A percentile compares a stretch with the other conserved stretches of the same genome.
Conservation (phyloP, 2,329 filamentous ascomycete species). For the Trichoderma arundinaceum region DNA sequence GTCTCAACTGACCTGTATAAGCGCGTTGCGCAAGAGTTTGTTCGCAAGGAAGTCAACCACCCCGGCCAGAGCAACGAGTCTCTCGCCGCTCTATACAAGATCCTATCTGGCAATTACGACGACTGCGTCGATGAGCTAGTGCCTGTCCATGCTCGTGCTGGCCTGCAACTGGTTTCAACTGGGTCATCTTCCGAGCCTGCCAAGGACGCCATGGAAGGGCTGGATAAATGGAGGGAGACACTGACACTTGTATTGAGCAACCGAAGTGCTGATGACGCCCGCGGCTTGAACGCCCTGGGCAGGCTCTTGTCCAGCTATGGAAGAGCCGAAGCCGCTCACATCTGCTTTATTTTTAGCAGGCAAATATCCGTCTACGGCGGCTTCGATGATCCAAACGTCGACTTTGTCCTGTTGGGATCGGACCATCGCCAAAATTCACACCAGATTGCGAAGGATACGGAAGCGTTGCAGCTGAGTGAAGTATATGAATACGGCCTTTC, state of each 20-base stretch:
- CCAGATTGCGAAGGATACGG: constrained; percentile 78
- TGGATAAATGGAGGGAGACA: constrained; percentile 95
- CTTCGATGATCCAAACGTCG: constrained; percentile 76
- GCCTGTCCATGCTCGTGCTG: constrained; percentile 87
- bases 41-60: constrained; percentile 90
- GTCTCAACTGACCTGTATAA: constrained; percentile 86
- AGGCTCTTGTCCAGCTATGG: constrained; percentile 84
- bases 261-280: constrained; percentile 77
- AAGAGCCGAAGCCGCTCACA: constrained; percentile 87
- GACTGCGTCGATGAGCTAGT: constrained; percentile 97
- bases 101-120: constrained; percentile 91
- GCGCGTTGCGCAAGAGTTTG: constrained; percentile 92
- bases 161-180: constrained; percentile 88
- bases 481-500: constrained; percentile 90
- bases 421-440: constrained; percentile 76
- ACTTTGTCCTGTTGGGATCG: constrained; percentile 83
- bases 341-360: constrained; percentile 89
- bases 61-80: constrained; percentile 81
- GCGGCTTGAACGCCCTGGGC: constrained; percentile 79
- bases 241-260: constrained; percentile 86
- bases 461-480: constrained; percentile 92
- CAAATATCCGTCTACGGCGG: constrained; percentile 75
- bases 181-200: constrained; percentile 63
- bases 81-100: constrained; percentile 87
- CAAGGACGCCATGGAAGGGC: constrained; percentile 78